phyloP scores from a whole-genome alignment of 352 stramenopile genomes.

The Globisporangium megalacanthum region DNA sequence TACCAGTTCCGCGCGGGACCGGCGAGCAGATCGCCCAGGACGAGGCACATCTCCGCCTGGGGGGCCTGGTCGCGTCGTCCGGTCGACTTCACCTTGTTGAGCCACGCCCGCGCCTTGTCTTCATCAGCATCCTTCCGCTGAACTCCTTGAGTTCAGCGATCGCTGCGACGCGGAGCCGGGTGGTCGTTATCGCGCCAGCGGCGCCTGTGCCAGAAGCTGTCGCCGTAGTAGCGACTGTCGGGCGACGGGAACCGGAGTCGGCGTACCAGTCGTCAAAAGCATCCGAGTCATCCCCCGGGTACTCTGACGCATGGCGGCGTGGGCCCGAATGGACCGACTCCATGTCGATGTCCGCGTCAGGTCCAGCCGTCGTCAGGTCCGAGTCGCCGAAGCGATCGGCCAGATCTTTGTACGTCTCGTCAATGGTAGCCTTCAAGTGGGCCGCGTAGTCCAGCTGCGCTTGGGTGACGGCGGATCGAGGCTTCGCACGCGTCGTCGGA shows the following conservation, averaged over 20 bases:
- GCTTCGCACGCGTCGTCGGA: no score
- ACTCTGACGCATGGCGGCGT: neutral
- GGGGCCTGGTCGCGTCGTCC: conserved; percentile 7
- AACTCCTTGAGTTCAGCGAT: conserved; percentile 13
- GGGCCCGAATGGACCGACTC: neutral
- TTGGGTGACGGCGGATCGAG: no score
- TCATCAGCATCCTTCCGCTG: conserved; percentile 7
- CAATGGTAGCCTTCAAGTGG: neutral
- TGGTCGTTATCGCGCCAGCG: neutral
- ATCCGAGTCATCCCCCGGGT: neutral
- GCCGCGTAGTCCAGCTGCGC: neutral
- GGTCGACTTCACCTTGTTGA: conserved; percentile 7
- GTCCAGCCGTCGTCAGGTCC: neutral
- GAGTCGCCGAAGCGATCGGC: neutral
- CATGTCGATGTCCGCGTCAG: neutral
- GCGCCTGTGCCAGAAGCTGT: neutral
- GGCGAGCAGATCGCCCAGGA: conserved; percentile 13
- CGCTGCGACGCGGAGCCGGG: conserved; percentile 2
- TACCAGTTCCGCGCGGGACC: conserved; percentile 10
- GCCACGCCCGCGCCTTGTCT: conserved; percentile 12
- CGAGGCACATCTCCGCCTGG: conserved; percentile 1
- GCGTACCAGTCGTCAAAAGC: neutral
- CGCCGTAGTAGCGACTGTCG: no score
- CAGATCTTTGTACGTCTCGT: neutral
- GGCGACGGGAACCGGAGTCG: no score